Base-by-base conservation (phyloP, 2,329 filamentous ascomycete genomes). In the Diaporthe capsici region DNA sequence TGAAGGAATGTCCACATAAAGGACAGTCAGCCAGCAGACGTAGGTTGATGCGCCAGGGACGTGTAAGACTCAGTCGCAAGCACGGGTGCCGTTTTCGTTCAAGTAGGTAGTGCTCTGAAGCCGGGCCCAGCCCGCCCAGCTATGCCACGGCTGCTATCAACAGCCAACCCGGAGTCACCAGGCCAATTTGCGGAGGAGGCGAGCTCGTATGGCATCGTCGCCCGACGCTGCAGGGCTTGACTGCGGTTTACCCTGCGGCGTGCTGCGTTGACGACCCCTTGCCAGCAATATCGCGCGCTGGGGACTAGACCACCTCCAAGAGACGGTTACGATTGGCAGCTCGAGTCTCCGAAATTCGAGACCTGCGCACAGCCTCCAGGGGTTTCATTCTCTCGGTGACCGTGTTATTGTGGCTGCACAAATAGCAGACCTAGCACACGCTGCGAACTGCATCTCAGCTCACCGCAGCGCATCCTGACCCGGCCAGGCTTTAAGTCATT, bases 341-440 rank as follows among this genome's bases (percentile, higher is more conserved):
- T 34, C 47, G 65, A 53, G 28, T 39, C 17, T 20, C 44, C 47
- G 8, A 68, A 25, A 37, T 53, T 68, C 47, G 65, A 68, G 65
- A 68, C 65, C 22, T 25, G 65, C 47, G 65, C 65, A 53, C 65
- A 68, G 65, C 47, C 65, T 68, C 20, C 65, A 68, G 47, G 47
- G 34, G 47, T 68, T 68, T 37, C 47, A 53, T 49, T 68, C 47
- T 34, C 22, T 53, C 65, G 47, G 28, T 7, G 25, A 20, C 61
- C 34, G 20, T 49, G 17, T 25, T 8, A 31, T 68, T 17, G 44
- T 37, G 63, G 44, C 44, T 17, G 63, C 22, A 51, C 49, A 17
- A 39, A 68, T 39, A 68, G 28, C 22, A 37, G 28, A 49, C 61
- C 22, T 20, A 31, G 20, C 60, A 65, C 17, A 12, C 39, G 60